Evolutionary conservation across 2,329 filamentous ascomycete species (phyloP).

Genomic region (Berkeleyomyces basicola): DNA sequence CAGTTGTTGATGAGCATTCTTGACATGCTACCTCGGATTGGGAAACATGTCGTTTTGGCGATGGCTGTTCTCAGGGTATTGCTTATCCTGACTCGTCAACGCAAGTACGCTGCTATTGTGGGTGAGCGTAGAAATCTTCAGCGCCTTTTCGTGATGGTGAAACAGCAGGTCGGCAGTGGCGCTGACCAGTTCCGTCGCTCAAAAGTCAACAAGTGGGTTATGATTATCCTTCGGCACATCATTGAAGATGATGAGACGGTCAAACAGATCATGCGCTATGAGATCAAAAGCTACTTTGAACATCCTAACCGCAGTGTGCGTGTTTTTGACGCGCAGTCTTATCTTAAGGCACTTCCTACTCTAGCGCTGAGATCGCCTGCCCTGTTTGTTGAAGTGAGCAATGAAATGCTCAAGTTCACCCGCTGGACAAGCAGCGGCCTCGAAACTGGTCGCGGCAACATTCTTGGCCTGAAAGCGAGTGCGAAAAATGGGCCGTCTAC

Average conservation of each 20-base stretch:
- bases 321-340: slow-evolving; percentile 51
- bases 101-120: slow-evolving; percentile 55
- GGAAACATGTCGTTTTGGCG: slow-evolving; percentile 73
- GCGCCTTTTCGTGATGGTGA: slow-evolving; percentile 84
- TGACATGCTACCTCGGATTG: slow-evolving; percentile 67
- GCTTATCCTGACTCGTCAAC: slow-evolving; percentile 70
- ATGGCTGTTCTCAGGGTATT: slow-evolving; percentile 69
- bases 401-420: slow-evolving; percentile 54
- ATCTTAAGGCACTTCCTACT: slow-evolving; percentile 61
- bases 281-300: slow-evolving; percentile 68
- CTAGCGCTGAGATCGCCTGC: slow-evolving; percentile 67
- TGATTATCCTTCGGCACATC: slow-evolving; percentile 80
- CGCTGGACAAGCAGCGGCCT: slow-evolving; percentile 9
- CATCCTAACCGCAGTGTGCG: slow-evolving; percentile 33
- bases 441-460: slow-evolving; percentile 10
- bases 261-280: slow-evolving; percentile 78
- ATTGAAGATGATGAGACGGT: slow-evolving; percentile 86
- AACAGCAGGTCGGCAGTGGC: slow-evolving; percentile 68
- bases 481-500: neutral
- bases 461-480: slow-evolving; percentile 10
- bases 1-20: slow-evolving; percentile 62
- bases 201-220: slow-evolving; percentile 43
- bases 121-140: slow-evolving; percentile 82
- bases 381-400: slow-evolving; percentile 73
- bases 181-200: slow-evolving; percentile 52